Conservation (phyloP, 2,329 filamentous ascomycete genomes). For the Botrytis byssoidea region DNA sequence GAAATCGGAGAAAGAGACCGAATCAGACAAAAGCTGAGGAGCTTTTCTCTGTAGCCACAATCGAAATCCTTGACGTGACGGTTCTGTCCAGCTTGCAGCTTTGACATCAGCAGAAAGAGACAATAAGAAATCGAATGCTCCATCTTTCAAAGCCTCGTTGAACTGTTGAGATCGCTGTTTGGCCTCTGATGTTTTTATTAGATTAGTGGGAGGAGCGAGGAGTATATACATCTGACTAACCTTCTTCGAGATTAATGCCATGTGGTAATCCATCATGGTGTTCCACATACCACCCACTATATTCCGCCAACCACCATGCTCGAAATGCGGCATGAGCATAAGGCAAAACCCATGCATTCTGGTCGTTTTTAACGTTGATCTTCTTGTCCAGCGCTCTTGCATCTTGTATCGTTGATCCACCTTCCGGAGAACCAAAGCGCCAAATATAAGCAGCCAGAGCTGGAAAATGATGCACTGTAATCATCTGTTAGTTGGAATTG, state of each 20-base stretch:
- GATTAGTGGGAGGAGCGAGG: neutral
- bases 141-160: slow-evolving; percentile 76
- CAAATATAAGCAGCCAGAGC: slow-evolving; percentile 74
- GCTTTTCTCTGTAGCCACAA: slow-evolving; percentile 81
- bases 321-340: slow-evolving; percentile 76
- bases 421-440: slow-evolving; percentile 75
- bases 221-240: slow-evolving; percentile 36
- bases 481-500: slow-evolving; percentile 27
- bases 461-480: slow-evolving; percentile 74
- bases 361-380: slow-evolving; percentile 65
- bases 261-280: slow-evolving; percentile 58
- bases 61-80: slow-evolving; percentile 78
- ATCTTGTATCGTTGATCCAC: slow-evolving; percentile 63
- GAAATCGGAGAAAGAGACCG: slow-evolving; percentile 65
- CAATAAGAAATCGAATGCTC: slow-evolving; percentile 88
- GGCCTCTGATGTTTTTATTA: slow-evolving; percentile 52
- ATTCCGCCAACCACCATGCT: slow-evolving; percentile 89
- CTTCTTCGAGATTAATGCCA: slow-evolving; percentile 62
- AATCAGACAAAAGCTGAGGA: slow-evolving; percentile 64
- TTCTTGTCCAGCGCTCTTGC: slow-evolving; percentile 68
- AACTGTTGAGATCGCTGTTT: slow-evolving; percentile 71
- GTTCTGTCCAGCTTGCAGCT: slow-evolving; percentile 81
- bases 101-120: slow-evolving; percentile 80
- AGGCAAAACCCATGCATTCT: slow-evolving; percentile 67
- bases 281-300: slow-evolving; percentile 85